Percentiles rank a stretch among this genome's conserved stretches.
These are phyloP conservation scores for Moniliophthora roreri DNA, from an alignment of 1,284 basidiomycete species.

Conservation along the genomic window DNA sequence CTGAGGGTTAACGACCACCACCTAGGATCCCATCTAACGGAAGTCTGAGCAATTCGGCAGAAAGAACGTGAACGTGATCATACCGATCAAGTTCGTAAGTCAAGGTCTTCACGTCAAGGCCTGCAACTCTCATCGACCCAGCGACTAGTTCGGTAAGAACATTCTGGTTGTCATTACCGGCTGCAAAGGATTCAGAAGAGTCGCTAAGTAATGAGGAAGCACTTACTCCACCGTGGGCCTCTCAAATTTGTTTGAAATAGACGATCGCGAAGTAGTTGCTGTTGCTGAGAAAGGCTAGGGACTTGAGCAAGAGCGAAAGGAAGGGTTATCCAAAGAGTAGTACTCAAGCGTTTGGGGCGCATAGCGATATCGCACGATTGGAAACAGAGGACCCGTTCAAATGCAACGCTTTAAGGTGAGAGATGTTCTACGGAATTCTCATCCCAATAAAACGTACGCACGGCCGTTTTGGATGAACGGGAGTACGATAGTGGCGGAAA, in stretches of 20 bases:
- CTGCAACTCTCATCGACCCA: constrained; percentile 23
- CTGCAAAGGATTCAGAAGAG: constrained; percentile 13
- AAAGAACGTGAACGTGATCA: not conserved
- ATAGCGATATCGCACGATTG: too few relatives aligned
- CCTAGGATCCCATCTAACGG: constrained; percentile 27
- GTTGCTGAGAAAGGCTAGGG: constrained; percentile 17
- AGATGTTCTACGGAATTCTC: too few relatives aligned
- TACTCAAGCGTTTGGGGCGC: too few relatives aligned
- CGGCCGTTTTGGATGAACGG: too few relatives aligned
- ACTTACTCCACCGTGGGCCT: constrained; percentile 29
- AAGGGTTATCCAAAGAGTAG: not conserved
- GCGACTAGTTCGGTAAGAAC: constrained; percentile 24
- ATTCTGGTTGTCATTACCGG: constrained; percentile 31
- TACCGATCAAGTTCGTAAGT: constrained; percentile 25
- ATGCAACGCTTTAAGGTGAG: too few relatives aligned
- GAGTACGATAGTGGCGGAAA: too few relatives aligned
- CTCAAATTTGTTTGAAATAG: constrained; percentile 28
- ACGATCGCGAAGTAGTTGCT: constrained; percentile 24
- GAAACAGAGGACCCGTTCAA: too few relatives aligned
- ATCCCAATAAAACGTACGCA: too few relatives aligned
- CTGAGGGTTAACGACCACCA: constrained; percentile 29
- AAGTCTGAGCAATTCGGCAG: not conserved
- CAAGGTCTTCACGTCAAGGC: constrained; percentile 24
- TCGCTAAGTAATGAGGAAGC: not conserved
- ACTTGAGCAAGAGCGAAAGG: not conserved